Base-by-base conservation (phyloP, 805 yeast species). In the Kluyveromyces siamensis region DNA sequence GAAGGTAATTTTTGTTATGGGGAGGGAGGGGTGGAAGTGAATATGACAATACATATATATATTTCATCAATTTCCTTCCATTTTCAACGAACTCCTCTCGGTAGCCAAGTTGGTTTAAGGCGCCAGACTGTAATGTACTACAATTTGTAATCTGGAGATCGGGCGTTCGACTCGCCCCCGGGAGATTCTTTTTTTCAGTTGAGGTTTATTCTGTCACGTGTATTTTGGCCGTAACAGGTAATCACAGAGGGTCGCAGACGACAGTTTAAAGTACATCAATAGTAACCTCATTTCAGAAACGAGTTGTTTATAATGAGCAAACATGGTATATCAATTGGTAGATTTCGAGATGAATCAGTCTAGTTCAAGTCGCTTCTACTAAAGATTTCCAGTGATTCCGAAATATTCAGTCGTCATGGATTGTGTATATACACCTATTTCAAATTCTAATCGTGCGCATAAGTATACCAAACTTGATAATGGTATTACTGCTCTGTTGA, bases 401-500 rank as follows among this genome's bases (percentile, higher is more conserved):
- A 8, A 2, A 30, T 11, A 11, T 30, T 5, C 11, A 30, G 35
- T 3, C 3, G 14, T 30, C 14, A 13, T 30, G 11, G 35, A 30
- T 30, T 13, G 35, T 11, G 52, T 66, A 30, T 57, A 55, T 35
- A 50, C 58, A 10, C 79, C 83, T 1, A 49, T 63, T 14, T 61
- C 72, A 2, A 57, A 64, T 42, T 48, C 71, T 0, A 55, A 68
- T 13, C 68, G 77, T 50, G 60, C 70, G 2, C 72, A 79, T 55
- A 72, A 72, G 42, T 55, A 73, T 2, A 61, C 82, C 5, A 63
- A 68, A 37, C 73, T 91, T 13, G 73, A 79, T 2, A 89, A 90
- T 66, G 93, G 93, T 0, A 68, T 90, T 1, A 66, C 74, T 37
- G 78, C 80, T 0, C 68, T 91, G 1, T 60, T 93, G 25, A 76